Conservation (phyloP, 352 stramenopile species). For the Phytopythium cucurbitacearum region DNA sequence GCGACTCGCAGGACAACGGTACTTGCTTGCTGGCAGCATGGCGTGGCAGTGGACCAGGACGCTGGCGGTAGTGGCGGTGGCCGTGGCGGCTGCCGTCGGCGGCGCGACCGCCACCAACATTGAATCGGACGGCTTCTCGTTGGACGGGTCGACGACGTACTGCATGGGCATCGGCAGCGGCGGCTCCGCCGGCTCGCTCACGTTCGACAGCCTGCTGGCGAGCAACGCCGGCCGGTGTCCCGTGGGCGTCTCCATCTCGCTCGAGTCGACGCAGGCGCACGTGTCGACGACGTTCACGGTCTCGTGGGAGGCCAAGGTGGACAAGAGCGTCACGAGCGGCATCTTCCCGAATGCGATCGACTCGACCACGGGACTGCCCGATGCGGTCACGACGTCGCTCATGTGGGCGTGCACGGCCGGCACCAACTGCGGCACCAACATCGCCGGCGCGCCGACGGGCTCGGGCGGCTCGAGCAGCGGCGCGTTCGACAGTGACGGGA, state of each 20-base stretch:
- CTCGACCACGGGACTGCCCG: slow-evolving; percentile 23
- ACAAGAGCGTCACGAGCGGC: slow-evolving; percentile 25
- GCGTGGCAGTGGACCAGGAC: too few species aligned
- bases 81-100: slow-evolving; percentile 3
- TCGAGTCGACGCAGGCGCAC: slow-evolving; percentile 36
- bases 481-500: slow-evolving; percentile 34
- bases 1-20: too few species aligned
- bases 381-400: slow-evolving; percentile 29
- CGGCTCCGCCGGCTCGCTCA: slow-evolving; percentile 22
- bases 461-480: slow-evolving; percentile 26
- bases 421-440: slow-evolving; percentile 57
- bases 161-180: slow-evolving; percentile 46
- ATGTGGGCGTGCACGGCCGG: slow-evolving; percentile 56
- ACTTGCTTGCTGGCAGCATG: too few species aligned
- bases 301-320: slow-evolving; percentile 41
- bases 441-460: slow-evolving; percentile 34
- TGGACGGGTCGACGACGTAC: slow-evolving; percentile 66
- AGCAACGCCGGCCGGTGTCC: slow-evolving; percentile 56
- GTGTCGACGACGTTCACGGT: slow-evolving; percentile 44
- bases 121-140: slow-evolving; percentile 49
- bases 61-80: neutral
- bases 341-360: slow-evolving; percentile 70
- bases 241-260: slow-evolving; percentile 38
- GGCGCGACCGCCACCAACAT: slow-evolving; percentile 29
- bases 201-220: slow-evolving; percentile 37